Conservation (phyloP, 2,329 filamentous ascomycete genomes). For the Dendrostoma leiphaemia region DNA sequence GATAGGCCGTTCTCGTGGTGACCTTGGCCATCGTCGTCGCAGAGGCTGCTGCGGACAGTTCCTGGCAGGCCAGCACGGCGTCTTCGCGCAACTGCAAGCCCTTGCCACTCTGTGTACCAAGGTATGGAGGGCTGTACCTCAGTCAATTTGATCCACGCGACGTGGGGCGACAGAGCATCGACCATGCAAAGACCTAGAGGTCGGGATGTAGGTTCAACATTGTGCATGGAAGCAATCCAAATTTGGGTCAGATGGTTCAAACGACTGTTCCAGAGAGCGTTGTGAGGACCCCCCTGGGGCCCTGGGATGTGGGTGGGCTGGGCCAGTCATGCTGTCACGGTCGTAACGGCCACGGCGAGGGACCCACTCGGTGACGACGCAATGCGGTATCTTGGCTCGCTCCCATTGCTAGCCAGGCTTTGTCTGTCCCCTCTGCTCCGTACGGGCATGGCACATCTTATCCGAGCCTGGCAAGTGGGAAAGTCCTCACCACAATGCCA, state of each 20-base stretch:
- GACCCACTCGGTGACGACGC: conserved; percentile 8
- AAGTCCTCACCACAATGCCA: too few relatives aligned
- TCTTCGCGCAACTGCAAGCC: too few relatives aligned
- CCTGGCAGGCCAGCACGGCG: too few relatives aligned
- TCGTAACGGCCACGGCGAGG: not conserved
- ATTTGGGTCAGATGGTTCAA: not conserved
- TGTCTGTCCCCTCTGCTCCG: not conserved
- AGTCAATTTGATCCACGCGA: too few relatives aligned
- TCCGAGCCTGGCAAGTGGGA: too few relatives aligned
- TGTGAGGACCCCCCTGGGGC: not conserved
- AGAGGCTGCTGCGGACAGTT: too few relatives aligned
- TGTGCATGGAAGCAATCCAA: not conserved
- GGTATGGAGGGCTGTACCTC: too few relatives aligned
- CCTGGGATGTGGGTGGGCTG: not conserved
- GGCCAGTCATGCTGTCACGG: not conserved
- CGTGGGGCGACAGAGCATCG: not conserved
- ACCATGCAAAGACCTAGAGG: not conserved
- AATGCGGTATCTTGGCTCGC: not conserved
- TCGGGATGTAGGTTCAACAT: too few relatives aligned
- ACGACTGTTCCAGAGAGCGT: not conserved
- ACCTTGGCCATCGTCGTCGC: too few relatives aligned
- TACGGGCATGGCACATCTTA: not conserved
- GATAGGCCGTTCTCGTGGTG: too few relatives aligned
- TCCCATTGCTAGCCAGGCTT: not conserved
- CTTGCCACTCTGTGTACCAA: too few relatives aligned